Conservation (phyloP, 2,329 filamentous ascomycete genomes). For the Juglanconis juglandina region DNA sequence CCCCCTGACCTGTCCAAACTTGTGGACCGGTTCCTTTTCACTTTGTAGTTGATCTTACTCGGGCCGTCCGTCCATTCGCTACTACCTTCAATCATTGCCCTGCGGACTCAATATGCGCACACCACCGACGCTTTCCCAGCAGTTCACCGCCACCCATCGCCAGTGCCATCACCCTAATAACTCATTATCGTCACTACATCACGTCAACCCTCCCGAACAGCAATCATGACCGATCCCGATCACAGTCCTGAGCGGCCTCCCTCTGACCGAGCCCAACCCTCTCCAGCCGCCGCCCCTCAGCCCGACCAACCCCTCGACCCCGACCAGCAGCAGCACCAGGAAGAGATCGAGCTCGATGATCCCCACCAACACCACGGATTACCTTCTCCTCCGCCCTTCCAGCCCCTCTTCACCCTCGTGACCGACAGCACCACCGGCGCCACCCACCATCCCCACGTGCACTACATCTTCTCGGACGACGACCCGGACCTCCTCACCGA, state of each 20-base stretch:
- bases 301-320: background rate
- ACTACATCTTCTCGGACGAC: conserved; percentile 93
- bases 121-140: background rate
- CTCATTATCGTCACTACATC: background rate
- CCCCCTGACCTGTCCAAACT: background rate
- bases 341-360: conserved; percentile 17
- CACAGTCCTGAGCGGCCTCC: background rate
- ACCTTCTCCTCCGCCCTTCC: conserved; percentile 49
- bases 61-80: background rate
- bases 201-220: background rate
- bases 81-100: background rate
- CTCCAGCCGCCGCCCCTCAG: background rate
- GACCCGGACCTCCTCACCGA: conserved; percentile 73
- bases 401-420: conserved; percentile 82
- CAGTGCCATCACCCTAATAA: background rate
- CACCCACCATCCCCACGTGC: conserved; percentile 78
- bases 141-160: background rate
- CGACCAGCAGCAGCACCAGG: conserved; percentile 9
- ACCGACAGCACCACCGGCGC: conserved; percentile 70
- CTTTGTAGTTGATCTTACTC: background rate
- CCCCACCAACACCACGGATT: conserved; percentile 17
- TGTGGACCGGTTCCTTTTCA: background rate
- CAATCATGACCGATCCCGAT: conserved; percentile 13
- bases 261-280: background rate
- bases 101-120: conserved; percentile 6